Conservation (phyloP, 768 basidiomycete genomes). For the Podaxis sp. region DNA sequence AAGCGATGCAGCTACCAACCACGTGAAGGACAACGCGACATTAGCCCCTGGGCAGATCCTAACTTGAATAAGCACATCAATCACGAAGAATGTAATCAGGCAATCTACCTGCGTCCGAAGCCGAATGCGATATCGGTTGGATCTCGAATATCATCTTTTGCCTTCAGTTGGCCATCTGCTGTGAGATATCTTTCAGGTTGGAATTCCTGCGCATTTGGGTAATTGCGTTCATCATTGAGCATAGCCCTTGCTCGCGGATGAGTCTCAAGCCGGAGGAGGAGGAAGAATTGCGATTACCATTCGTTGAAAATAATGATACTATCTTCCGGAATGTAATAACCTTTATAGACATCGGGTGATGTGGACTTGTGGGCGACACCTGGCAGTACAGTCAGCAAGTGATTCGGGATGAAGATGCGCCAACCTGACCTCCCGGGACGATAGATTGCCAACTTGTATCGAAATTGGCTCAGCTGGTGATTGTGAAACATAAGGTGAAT, state of each 20-base stretch:
- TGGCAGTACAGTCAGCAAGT: not conserved
- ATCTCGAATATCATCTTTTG: not conserved
- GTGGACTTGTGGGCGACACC: not conserved
- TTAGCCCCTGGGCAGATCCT: conserved; percentile 7
- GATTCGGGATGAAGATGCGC: not conserved
- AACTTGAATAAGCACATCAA: not conserved
- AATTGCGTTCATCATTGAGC: conserved; percentile 7
- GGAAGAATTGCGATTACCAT: not conserved
- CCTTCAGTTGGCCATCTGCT: not conserved
- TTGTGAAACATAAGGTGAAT: not conserved
- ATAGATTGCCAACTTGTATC: not conserved
- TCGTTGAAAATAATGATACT: not conserved
- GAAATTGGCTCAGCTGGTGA: not conserved
- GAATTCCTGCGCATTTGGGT: conserved; percentile 8
- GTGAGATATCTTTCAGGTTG: conserved; percentile 7
- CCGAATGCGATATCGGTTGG: conserved; percentile 10
- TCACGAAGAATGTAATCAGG: not conserved
- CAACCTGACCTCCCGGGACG: not conserved
- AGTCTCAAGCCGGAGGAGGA: too few relatives aligned
- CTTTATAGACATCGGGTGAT: not conserved
- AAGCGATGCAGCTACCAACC: conserved; percentile 7
- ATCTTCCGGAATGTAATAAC: not conserved
- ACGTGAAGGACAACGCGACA: not conserved
- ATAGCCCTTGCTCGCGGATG: not conserved
- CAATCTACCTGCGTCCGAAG: conserved; percentile 13